These are phyloP conservation scores for Russula foetens DNA, from an alignment of 768 basidiomycete species.

Conservation along the genomic window DNA sequence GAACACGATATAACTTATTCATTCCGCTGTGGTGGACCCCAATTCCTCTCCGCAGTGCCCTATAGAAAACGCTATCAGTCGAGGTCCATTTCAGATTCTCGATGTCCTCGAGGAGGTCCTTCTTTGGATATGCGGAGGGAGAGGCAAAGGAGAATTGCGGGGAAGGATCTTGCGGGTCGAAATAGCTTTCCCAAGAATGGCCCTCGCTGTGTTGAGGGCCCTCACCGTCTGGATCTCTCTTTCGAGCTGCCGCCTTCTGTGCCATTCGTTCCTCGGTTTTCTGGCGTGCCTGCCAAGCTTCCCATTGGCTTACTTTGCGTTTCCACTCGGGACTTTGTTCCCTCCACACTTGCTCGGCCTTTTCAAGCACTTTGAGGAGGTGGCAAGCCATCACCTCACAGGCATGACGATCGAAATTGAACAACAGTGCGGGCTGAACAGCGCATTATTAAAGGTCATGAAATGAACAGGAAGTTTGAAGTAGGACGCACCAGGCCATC, in stretches of 20 bases:
- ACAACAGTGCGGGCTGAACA: constrained; percentile 54
- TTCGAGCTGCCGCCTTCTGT: constrained; percentile 35
- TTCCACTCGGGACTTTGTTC: constrained; percentile 39
- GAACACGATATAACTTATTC: constrained; percentile 49
- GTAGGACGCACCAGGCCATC: constrained; percentile 43
- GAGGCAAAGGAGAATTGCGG: constrained; percentile 55
- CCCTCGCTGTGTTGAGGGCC: constrained; percentile 19
- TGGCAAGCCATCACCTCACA: constrained; percentile 47
- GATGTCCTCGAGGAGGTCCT: constrained; percentile 44
- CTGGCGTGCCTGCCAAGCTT: constrained; percentile 38
- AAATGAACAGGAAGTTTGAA: neutral
- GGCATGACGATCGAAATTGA: constrained; percentile 52
- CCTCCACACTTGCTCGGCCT: constrained; percentile 45
- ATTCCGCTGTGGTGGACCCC: constrained; percentile 67
- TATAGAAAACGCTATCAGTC: constrained; percentile 37
- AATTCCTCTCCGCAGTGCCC: constrained; percentile 49
- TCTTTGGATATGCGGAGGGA: constrained; percentile 34
- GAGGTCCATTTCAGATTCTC: constrained; percentile 29
- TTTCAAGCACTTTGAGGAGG: constrained; percentile 32
- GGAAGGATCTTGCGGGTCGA: constrained; percentile 50
- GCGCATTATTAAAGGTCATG: neutral
- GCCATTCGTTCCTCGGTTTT: constrained; percentile 42
- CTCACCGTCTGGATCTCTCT: constrained; percentile 27
- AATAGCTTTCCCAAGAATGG: constrained; percentile 42
- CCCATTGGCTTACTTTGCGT: constrained; percentile 41